phyloP scores from a whole-genome alignment of 257 asterid genomes.

The Solanum dulcamara region DNA sequence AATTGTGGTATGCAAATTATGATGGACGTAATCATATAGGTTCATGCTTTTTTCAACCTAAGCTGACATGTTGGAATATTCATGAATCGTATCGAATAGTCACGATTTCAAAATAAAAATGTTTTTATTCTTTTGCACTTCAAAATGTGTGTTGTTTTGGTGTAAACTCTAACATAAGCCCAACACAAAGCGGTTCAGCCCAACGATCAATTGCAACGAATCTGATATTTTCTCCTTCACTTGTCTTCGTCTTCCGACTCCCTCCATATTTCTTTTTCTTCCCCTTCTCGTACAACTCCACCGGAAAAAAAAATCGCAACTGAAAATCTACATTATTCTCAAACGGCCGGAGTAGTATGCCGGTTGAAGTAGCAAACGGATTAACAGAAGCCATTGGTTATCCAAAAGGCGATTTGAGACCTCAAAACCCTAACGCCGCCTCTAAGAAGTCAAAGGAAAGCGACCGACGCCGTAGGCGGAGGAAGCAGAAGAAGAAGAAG shows the following conservation, averaged over 20 bases:
- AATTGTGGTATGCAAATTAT: not conserved
- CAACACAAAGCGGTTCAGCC: not conserved
- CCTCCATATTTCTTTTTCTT: not conserved
- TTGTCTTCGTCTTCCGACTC: not conserved
- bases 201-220: not conserved
- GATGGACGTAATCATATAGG: no score
- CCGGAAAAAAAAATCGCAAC: not conserved
- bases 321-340: not conserved
- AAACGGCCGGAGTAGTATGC: conserved; percentile 12
- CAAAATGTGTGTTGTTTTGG: not conserved
- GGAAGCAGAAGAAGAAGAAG: conserved; percentile 93
- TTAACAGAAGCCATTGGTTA: conserved; percentile 8
- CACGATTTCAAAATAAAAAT: not conserved
- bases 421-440: conserved; percentile 26
- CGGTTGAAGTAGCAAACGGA: conserved; percentile 38
- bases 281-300: not conserved
- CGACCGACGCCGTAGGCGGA: conserved; percentile 87
- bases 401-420: conserved; percentile 32
- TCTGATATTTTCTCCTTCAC: not conserved
- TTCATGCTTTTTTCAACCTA: no score
- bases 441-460: conserved; percentile 60
- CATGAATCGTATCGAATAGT: no score
- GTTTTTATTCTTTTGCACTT: no score
- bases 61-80: not conserved
- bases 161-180: not conserved